Evolutionary conservation across 345 rosid genomes (phyloP).

Genomic region (Cochlearia excelsa): DNA sequence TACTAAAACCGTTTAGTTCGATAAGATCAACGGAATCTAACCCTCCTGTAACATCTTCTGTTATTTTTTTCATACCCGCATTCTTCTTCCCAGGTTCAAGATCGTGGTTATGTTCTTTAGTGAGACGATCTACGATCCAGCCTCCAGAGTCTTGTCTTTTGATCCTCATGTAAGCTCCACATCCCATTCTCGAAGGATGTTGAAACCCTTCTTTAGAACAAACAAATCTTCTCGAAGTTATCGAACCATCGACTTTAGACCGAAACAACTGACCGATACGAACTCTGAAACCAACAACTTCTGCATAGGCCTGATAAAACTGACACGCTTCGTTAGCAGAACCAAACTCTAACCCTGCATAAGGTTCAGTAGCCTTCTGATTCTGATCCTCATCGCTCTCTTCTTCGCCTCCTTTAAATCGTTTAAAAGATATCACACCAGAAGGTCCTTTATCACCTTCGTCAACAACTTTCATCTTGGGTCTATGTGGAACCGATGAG

Average conservation of each 20-base stretch:
- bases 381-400: conserved; percentile 34
- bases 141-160: conserved; percentile 71
- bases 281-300: conserved; percentile 64
- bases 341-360: conserved; percentile 58
- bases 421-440: conserved; percentile 55
- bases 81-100: conserved; percentile 46
- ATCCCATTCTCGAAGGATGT: conserved; percentile 88
- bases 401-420: conserved; percentile 51
- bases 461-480: conserved; percentile 49
- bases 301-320: conserved; percentile 66
- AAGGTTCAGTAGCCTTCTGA: conserved; percentile 46
- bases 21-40: conserved; percentile 46
- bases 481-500: conserved; percentile 41
- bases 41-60: conserved; percentile 51
- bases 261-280: conserved; percentile 91
- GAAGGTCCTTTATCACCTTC: conserved; percentile 53
- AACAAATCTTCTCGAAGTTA: conserved; percentile 84
- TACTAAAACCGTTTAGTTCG: conserved; percentile 37
- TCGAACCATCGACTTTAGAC: conserved; percentile 74
- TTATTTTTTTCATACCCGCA: conserved; percentile 52
- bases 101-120: conserved; percentile 74
- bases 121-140: conserved; percentile 86
- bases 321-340: conserved; percentile 77
- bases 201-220: conserved; percentile 95
- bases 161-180: conserved; percentile 94